phyloP scores from a whole-genome alignment of 495 filamentous ascomycete genomes.

The Pyronema omphalodes region DNA sequence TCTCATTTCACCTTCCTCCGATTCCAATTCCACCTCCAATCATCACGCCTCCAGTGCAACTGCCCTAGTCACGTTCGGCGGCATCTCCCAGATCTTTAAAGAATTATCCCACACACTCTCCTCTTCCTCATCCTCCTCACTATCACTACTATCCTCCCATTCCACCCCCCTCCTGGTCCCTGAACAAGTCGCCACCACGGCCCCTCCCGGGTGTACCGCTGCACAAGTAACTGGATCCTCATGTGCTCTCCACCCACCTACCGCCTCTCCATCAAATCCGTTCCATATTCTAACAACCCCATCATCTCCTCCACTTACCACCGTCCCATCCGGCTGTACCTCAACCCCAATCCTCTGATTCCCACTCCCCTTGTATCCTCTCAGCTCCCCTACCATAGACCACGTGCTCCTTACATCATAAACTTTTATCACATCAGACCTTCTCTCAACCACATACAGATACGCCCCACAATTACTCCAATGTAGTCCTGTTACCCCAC shows the following conservation, averaged over 20 bases:
- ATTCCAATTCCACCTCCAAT: no score
- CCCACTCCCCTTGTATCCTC: constrained; percentile 48
- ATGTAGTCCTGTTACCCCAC: constrained; percentile 55
- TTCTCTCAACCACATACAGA: constrained; percentile 70
- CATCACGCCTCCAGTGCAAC: not conserved
- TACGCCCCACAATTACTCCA: constrained; percentile 85
- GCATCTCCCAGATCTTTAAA: constrained; percentile 17
- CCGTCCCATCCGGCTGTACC: constrained; percentile 33
- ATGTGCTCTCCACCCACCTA: constrained; percentile 24
- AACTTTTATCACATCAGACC: constrained; percentile 49
- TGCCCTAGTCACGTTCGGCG: not conserved
- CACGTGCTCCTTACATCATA: constrained; percentile 69
- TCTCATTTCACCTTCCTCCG: no score
- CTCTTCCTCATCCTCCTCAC: not conserved
- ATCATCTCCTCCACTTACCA: constrained; percentile 43
- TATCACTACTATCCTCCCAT: constrained; percentile 4
- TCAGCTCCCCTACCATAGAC: constrained; percentile 47
- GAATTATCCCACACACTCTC: constrained; percentile 15
- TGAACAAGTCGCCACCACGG: constrained; percentile 20
- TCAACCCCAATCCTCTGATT: constrained; percentile 70
- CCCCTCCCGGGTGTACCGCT: constrained; percentile 15
- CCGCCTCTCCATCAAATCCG: constrained; percentile 22
- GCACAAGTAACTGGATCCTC: constrained; percentile 21
- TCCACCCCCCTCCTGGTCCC: constrained; percentile 12
- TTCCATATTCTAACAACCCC: constrained; percentile 59